Conservation (phyloP, 306 rosid species). For the Cucumis cinereus region DNA sequence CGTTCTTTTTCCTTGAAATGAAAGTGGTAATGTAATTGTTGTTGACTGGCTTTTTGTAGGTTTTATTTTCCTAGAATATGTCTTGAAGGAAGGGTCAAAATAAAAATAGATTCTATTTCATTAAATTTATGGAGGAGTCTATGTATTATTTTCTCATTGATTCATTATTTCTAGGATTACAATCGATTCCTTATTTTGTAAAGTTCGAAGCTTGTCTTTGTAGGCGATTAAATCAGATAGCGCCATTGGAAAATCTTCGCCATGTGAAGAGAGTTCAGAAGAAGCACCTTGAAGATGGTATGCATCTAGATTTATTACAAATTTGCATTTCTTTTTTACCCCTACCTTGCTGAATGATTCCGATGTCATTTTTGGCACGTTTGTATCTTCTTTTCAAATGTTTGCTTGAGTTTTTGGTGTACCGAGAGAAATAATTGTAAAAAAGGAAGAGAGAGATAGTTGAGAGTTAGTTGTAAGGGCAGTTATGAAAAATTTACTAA, state of each 20-base stretch:
- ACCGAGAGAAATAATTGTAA: too few species aligned
- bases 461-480: too few species aligned
- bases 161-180: background rate
- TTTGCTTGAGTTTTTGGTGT: background rate
- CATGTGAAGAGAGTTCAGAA: conserved; percentile 75
- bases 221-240: conserved; percentile 60
- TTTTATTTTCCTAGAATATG: background rate
- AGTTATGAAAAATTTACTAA: too few species aligned
- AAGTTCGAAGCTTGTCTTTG: background rate
- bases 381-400: background rate
- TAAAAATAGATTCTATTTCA: background rate
- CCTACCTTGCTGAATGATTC: background rate
- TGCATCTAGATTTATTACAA: background rate
- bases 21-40: background rate
- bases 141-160: background rate
- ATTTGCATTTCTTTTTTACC: background rate
- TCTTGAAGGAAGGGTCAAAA: background rate
- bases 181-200: background rate
- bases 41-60: background rate
- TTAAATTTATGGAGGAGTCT: background rate
- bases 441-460: too few species aligned
- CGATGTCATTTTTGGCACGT: background rate
- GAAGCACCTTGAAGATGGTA: conserved; percentile 47
- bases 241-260: conserved; percentile 51
- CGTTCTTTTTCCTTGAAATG: background rate